Percentiles rank a stretch among this genome's conserved stretches.
Evolutionary conservation across 2,329 filamentous ascomycete species (phyloP).

Genomic region (Neophaeococcomyces mojaviensis): DNA sequence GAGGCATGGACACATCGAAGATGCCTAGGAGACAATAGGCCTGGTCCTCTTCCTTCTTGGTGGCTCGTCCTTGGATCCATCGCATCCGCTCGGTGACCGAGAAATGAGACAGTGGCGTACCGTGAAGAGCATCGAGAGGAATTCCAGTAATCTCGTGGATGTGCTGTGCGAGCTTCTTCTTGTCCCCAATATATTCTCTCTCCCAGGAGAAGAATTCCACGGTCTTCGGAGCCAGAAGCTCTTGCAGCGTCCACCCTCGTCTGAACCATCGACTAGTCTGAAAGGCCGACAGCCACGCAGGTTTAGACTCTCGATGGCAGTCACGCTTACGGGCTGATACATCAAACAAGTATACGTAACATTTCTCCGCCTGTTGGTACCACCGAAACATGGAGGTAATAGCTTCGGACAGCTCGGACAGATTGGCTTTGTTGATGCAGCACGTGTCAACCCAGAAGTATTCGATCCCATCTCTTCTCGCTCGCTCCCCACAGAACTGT

Average conservation of each 20-base stretch:
- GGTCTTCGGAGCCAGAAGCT: constrained; percentile 14
- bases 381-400: constrained; percentile 13
- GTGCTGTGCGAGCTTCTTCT: constrained; percentile 17
- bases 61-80: constrained; percentile 31
- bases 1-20: constrained; percentile 25
- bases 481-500: constrained; percentile 15
- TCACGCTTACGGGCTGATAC: background rate
- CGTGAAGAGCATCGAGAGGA: constrained; percentile 17
- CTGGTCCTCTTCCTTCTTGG: constrained; percentile 38
- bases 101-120: constrained; percentile 16
- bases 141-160: constrained; percentile 25
- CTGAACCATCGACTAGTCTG: constrained; percentile 17
- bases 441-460: constrained; percentile 33
- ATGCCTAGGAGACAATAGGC: constrained; percentile 40
- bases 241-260: constrained; percentile 23
- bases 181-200: constrained; percentile 2
- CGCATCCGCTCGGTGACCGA: constrained; percentile 28
- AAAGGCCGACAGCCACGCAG: background rate
- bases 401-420: constrained; percentile 16
- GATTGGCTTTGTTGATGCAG: constrained; percentile 32
- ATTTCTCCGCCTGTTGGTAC: constrained; percentile 9
- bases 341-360: constrained; percentile 12
- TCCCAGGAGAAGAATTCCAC: constrained; percentile 13
- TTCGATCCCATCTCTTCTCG: constrained; percentile 23
- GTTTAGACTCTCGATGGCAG: background rate